A percentile compares a stretch with the other conserved stretches of the same genome.
These are phyloP conservation scores for Euclidium syriacum DNA, from an alignment of 345 rosid species.

Conservation along the genomic window DNA sequence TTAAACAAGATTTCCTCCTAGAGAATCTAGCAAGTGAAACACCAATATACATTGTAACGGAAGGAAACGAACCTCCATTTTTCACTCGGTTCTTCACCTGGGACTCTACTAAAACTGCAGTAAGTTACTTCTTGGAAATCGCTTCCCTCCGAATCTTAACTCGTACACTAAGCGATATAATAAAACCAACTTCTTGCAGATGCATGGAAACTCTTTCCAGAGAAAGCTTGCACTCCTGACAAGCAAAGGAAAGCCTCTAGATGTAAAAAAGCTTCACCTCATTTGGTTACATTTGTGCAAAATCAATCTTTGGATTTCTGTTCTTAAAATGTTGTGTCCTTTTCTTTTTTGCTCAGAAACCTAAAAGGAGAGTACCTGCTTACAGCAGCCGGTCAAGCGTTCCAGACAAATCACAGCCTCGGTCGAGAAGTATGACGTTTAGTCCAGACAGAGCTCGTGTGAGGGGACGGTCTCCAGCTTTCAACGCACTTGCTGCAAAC, in stretches of 20 bases:
- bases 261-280: slow-evolving; percentile 47
- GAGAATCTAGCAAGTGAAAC: slow-evolving; percentile 66
- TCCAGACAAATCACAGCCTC: slow-evolving; percentile 79
- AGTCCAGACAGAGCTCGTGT: slow-evolving; percentile 96
- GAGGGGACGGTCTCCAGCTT: slow-evolving; percentile 98
- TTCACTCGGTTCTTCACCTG: slow-evolving; percentile 91
- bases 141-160: background rate
- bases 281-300: background rate
- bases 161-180: slow-evolving; percentile 12
- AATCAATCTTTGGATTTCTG: background rate
- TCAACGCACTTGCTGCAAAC: slow-evolving; percentile 91
- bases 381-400: slow-evolving; percentile 84
- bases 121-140: slow-evolving; percentile 38
- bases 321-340: slow-evolving; percentile 13
- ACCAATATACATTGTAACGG: slow-evolving; percentile 68
- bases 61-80: slow-evolving; percentile 94
- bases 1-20: slow-evolving; percentile 66
- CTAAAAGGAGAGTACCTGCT: slow-evolving; percentile 72
- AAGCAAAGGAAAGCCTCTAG: slow-evolving; percentile 63
- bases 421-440: slow-evolving; percentile 96
- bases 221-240: slow-evolving; percentile 77
- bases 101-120: slow-evolving; percentile 81
- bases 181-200: slow-evolving; percentile 41
- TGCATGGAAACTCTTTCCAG: slow-evolving; percentile 96
- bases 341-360: slow-evolving; percentile 54